phyloP scores from a whole-genome alignment of 1,284 basidiomycete species.

The Heterobasidion irregulare region DNA sequence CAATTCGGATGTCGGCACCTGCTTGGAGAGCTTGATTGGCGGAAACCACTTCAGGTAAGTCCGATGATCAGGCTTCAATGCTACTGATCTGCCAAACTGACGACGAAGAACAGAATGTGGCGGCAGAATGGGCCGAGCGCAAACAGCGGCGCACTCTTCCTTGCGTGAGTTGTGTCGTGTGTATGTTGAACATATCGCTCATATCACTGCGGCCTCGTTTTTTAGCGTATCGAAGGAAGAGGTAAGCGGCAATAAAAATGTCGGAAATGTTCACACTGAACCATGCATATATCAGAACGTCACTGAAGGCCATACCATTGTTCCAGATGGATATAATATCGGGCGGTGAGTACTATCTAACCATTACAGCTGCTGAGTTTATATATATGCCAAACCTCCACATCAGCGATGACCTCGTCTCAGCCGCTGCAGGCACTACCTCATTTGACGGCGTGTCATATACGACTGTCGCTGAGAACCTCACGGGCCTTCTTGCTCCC shows the following conservation, averaged over 20 bases:
- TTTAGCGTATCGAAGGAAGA: slow-evolving; percentile 54
- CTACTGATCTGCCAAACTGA: not conserved
- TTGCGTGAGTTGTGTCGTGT: slow-evolving; percentile 38
- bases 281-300: slow-evolving; percentile 20
- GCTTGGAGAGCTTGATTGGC: slow-evolving; percentile 53
- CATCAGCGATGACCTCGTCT: slow-evolving; percentile 34
- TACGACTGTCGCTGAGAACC: slow-evolving; percentile 33
- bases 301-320: slow-evolving; percentile 38
- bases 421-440: slow-evolving; percentile 32
- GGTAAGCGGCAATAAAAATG: slow-evolving; percentile 17
- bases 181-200: not conserved
- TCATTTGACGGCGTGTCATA: slow-evolving; percentile 39
- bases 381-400: not conserved
- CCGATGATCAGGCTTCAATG: not conserved
- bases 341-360: slow-evolving; percentile 26
- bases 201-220: not conserved
- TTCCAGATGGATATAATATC: slow-evolving; percentile 46
- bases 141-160: slow-evolving; percentile 57
- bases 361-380: not conserved
- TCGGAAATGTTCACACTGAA: not conserved
- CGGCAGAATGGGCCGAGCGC: slow-evolving; percentile 62
- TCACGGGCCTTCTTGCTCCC: slow-evolving; percentile 41
- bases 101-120: slow-evolving; percentile 43
- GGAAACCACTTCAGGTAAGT: slow-evolving; percentile 58
- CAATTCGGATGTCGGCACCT: slow-evolving; percentile 44